Evolutionary conservation across 2,329 filamentous ascomycete species (phyloP).

Genomic region (Aspergillus flavus): DNA sequence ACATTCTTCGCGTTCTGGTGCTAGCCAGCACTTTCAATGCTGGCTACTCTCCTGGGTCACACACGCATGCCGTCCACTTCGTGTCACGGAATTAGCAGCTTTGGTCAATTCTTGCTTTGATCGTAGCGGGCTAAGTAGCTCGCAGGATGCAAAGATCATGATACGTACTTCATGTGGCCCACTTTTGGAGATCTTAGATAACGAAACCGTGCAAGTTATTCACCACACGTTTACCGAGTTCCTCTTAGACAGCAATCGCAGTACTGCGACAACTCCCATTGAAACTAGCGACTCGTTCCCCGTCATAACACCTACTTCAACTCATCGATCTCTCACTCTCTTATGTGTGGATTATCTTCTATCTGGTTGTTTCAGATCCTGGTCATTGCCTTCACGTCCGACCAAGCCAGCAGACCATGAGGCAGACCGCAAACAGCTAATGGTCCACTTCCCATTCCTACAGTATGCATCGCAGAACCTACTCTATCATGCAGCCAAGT

Average conservation of each 20-base stretch:
- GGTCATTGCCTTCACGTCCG: neutral
- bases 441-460: conserved; percentile 10
- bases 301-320: neutral
- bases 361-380: neutral
- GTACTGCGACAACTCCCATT: neutral
- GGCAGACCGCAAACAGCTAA: neutral
- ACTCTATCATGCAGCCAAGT: neutral
- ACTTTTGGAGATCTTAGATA: conserved; percentile 48
- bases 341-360: conserved; percentile 7
- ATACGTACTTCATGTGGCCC: conserved; percentile 44
- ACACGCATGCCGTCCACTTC: conserved; percentile 45
- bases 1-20: conserved; percentile 36
- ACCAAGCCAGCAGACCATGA: neutral
- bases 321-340: conserved; percentile 2
- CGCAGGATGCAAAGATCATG: conserved; percentile 35
- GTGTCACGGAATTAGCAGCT: conserved; percentile 46
- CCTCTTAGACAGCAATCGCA: conserved; percentile 27
- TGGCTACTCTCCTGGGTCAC: conserved; percentile 47
- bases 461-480: conserved; percentile 9
- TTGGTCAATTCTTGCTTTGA: conserved; percentile 17
- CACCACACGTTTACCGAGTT: conserved; percentile 56
- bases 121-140: neutral
- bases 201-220: conserved; percentile 49
- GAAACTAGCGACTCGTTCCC: neutral
- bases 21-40: conserved; percentile 35